Evolutionary conservation across 176 grass and related monocot species (phyloP).

Genomic region (Lolium rigidum): DNA sequence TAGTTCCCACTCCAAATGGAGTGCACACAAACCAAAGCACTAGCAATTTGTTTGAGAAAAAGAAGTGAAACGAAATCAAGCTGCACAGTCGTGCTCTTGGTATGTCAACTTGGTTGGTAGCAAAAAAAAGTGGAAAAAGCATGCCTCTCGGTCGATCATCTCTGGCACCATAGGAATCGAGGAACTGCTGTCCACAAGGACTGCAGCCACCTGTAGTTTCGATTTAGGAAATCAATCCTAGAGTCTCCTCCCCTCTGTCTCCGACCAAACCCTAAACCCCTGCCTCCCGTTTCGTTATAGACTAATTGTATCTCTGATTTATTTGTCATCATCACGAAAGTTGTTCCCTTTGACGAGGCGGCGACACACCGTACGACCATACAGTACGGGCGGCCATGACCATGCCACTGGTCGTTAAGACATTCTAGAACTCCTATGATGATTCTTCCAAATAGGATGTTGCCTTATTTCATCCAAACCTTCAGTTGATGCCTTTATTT

Average conservation of each 20-base stretch:
- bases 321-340: too few species aligned
- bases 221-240: not conserved
- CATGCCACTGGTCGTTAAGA: too few species aligned
- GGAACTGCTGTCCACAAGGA: not conserved
- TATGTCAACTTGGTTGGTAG: not conserved
- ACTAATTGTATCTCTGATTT: too few species aligned
- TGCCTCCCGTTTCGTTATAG: not conserved
- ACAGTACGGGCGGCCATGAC: too few species aligned
- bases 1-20: not conserved
- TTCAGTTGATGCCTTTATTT: too few species aligned
- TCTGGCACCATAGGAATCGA: not conserved
- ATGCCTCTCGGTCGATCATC: not conserved
- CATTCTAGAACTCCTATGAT: too few species aligned
- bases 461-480: too few species aligned
- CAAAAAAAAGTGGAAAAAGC: not conserved
- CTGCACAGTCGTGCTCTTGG: not conserved
- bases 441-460: too few species aligned
- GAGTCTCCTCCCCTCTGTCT: not conserved
- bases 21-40: not conserved
- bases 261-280: conserved; percentile 22
- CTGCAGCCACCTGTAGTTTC: not conserved
- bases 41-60: not conserved
- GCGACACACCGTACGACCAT: too few species aligned
- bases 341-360: too few species aligned
- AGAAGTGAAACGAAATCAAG: not conserved